Conservation (phyloP, 768 basidiomycete genomes). For the Suillus hirtellus region DNA sequence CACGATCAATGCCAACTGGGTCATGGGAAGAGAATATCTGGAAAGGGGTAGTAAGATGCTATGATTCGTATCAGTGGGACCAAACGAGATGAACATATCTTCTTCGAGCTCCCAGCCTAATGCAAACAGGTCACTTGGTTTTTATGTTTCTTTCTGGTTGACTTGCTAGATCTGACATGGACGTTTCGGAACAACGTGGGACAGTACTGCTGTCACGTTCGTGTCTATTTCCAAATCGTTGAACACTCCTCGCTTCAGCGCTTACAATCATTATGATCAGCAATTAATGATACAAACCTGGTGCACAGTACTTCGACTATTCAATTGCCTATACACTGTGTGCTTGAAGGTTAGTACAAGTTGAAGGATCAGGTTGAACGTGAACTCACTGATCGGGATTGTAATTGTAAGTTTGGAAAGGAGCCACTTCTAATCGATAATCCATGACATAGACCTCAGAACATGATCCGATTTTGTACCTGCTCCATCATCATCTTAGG, state of each 20-base stretch:
- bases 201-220: not conserved
- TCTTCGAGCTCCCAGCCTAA: too few relatives aligned
- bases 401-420: not conserved
- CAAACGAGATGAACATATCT: not conserved
- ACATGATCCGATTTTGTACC: not conserved
- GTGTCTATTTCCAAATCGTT: not conserved
- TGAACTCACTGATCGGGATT: not conserved
- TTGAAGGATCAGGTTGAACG: too few relatives aligned
- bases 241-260: not conserved
- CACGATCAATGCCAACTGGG: not conserved
- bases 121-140: not conserved
- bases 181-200: too few relatives aligned
- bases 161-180: too few relatives aligned
- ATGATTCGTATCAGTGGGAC: not conserved
- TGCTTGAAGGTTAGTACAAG: too few relatives aligned
- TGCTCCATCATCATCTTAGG: conserved; percentile 1
- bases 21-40: not conserved
- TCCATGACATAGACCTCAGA: not conserved
- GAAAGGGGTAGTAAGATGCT: not conserved
- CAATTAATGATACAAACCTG: not conserved
- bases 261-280: not conserved
- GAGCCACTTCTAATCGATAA: not conserved
- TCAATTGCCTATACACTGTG: not conserved
- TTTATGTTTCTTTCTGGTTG: not conserved
- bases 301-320: not conserved